Percentiles rank a stretch among this genome's conserved stretches.
These are phyloP conservation scores for Coemansia nantahalensis DNA, from an alignment of 192 early-diverging fungal species.

Conservation along the genomic window DNA sequence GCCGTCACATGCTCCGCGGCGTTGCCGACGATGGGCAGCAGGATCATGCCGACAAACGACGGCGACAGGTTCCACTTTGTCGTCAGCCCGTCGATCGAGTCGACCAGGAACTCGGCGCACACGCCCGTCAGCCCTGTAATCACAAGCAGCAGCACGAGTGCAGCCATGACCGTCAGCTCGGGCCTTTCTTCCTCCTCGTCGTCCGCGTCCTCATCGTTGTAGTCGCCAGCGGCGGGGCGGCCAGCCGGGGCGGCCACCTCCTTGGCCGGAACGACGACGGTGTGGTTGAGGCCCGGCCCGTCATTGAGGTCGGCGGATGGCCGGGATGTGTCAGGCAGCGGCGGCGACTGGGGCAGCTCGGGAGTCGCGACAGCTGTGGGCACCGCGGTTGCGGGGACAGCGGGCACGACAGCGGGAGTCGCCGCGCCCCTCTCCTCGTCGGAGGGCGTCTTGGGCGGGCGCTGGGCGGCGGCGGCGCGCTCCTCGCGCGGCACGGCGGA, in stretches of 20 bases:
- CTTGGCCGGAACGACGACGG: too few relatives aligned
- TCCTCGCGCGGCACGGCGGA: slow-evolving; percentile 31
- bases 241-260: too few relatives aligned
- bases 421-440: slow-evolving; percentile 9
- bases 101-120: slow-evolving; percentile 83
- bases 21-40: slow-evolving; percentile 91
- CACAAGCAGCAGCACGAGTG: slow-evolving; percentile 56
- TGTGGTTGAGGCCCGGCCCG: too few relatives aligned
- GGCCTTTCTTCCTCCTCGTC: slow-evolving; percentile 65
- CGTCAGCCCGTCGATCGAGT: slow-evolving; percentile 75
- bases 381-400: too few relatives aligned
- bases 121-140: slow-evolving; percentile 71
- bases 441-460: slow-evolving; percentile 6
- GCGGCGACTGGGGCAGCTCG: too few relatives aligned
- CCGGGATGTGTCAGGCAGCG: too few relatives aligned
- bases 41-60: slow-evolving; percentile 89
- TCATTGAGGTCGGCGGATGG: too few relatives aligned
- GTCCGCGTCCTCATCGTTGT: slow-evolving; percentile 32
- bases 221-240: background rate
- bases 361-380: too few relatives aligned
- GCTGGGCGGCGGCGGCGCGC: slow-evolving; percentile 27
- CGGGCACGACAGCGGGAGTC: slow-evolving; percentile 5
- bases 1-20: slow-evolving; percentile 88
- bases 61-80: slow-evolving; percentile 65
- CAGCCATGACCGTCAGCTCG: slow-evolving; percentile 54